Evolutionary conservation across 140 eudicot species (phyloP).

Genomic region (Erigeron philadelphicus): DNA sequence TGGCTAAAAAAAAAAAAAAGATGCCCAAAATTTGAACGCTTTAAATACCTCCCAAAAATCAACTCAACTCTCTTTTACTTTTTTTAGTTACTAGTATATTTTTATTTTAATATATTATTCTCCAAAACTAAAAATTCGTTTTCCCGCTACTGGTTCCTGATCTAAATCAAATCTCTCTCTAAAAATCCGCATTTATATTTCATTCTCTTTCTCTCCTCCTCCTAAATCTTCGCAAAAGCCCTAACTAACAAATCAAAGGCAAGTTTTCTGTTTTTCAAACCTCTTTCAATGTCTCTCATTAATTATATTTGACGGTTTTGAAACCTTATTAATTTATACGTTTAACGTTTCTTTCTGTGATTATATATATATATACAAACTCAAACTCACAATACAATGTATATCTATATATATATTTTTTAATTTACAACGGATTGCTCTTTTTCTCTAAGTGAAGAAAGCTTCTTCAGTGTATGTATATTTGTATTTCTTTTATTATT

Average conservation of each 20-base stretch:
- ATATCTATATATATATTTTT: not conserved
- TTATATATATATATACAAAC: too few relatives aligned
- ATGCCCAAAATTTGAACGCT: slow-evolving; percentile 29
- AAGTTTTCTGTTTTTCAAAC: slow-evolving; percentile 16
- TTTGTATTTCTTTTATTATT: too few relatives aligned
- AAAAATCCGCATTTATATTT: not conserved
- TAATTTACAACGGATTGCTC: slow-evolving; percentile 11
- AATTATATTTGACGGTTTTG: slow-evolving; percentile 27
- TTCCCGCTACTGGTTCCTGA: slow-evolving; percentile 33
- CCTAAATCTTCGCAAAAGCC: slow-evolving; percentile 37
- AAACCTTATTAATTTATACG: not conserved
- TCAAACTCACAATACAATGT: not conserved
- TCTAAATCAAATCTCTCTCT: slow-evolving; percentile 24
- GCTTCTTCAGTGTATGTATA: too few relatives aligned
- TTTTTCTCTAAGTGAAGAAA: not conserved
- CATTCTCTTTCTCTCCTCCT: slow-evolving; percentile 16
- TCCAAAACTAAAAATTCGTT: slow-evolving; percentile 9
- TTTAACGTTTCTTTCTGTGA: not conserved
- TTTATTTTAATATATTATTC: not conserved
- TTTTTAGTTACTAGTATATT: not conserved
- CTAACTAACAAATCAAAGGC: slow-evolving; percentile 19
- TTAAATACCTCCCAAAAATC: slow-evolving; percentile 15
- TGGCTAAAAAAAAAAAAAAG: slow-evolving; percentile 11
- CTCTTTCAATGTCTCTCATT: slow-evolving; percentile 18
- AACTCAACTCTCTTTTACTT: too few relatives aligned